Conservation (phyloP, 768 basidiomycete genomes). For the Termitomyces sp. region DNA sequence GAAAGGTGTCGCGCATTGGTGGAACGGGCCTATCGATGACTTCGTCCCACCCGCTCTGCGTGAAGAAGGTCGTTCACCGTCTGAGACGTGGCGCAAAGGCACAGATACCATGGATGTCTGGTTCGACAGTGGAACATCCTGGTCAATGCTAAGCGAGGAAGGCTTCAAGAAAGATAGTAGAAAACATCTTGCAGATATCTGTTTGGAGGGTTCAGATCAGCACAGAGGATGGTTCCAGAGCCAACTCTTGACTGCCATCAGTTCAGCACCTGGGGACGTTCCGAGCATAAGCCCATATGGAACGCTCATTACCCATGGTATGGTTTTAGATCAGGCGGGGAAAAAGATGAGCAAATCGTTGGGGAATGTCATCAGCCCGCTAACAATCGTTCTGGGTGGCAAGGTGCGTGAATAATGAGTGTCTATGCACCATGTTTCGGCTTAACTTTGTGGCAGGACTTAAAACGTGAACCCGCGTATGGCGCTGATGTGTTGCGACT, state of each 20-base stretch:
- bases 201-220: conserved; percentile 94
- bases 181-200: conserved; percentile 68
- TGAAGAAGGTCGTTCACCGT: conserved; percentile 33
- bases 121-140: conserved; percentile 97
- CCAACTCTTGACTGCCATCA: conserved; percentile 78
- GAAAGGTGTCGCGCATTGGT: conserved; percentile 85
- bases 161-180: conserved; percentile 25
- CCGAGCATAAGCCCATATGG: conserved; percentile 54
- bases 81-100: conserved; percentile 64
- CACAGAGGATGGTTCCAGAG: conserved; percentile 99
- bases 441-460: conserved; percentile 35
- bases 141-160: conserved; percentile 64
- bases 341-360: conserved; percentile 98
- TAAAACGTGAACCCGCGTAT: conserved; percentile 69
- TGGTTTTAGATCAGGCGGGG: conserved; percentile 87
- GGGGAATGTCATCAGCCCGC: conserved; percentile 86
- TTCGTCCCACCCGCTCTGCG: conserved; percentile 66
- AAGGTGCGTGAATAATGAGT: conserved; percentile 39
- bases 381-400: conserved; percentile 75
- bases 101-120: conserved; percentile 98
- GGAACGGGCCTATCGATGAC: conserved; percentile 77
- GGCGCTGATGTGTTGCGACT: conserved; percentile 84
- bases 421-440: background rate
- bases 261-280: conserved; percentile 30
- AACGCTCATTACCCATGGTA: conserved; percentile 89